phyloP scores from a whole-genome alignment of 768 basidiomycete species.

The Candolleomyces eurysporus region DNA sequence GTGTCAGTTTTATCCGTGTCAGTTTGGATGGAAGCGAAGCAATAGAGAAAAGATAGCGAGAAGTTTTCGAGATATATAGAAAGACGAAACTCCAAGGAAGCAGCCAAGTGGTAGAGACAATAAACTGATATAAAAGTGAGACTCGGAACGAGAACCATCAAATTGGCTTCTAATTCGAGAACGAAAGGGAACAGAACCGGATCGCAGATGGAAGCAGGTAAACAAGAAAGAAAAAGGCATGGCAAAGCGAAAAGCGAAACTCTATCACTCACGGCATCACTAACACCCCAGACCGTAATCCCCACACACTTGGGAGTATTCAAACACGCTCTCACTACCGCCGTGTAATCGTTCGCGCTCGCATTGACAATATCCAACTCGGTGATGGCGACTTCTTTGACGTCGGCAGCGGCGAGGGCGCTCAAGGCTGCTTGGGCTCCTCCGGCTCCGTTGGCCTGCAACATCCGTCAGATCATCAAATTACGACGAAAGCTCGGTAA shows the following conservation, averaged over 20 bases:
- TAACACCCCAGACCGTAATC: constrained; percentile 51
- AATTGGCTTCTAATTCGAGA: not conserved
- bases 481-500: too few species aligned
- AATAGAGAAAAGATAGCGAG: too few species aligned
- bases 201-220: too few species aligned
- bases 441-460: constrained; percentile 46
- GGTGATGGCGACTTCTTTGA: constrained; percentile 47
- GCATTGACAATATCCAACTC: constrained; percentile 43
- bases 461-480: constrained; percentile 39
- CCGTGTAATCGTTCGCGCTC: constrained; percentile 41
- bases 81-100: too few species aligned
- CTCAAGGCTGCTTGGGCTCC: constrained; percentile 36
- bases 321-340: constrained; percentile 46
- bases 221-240: constrained; percentile 5
- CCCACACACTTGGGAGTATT: constrained; percentile 39
- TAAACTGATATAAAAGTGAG: too few species aligned
- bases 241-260: too few species aligned
- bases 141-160: not conserved
- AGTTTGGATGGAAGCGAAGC: not conserved
- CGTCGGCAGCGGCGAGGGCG: constrained; percentile 36
- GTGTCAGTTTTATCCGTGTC: not conserved
- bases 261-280: constrained; percentile 38
- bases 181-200: too few species aligned
- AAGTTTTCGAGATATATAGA: too few species aligned
- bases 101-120: too few species aligned